Evolutionary conservation across 2,329 filamentous ascomycete species (phyloP).

Genomic region (Cercospora sp.): DNA sequence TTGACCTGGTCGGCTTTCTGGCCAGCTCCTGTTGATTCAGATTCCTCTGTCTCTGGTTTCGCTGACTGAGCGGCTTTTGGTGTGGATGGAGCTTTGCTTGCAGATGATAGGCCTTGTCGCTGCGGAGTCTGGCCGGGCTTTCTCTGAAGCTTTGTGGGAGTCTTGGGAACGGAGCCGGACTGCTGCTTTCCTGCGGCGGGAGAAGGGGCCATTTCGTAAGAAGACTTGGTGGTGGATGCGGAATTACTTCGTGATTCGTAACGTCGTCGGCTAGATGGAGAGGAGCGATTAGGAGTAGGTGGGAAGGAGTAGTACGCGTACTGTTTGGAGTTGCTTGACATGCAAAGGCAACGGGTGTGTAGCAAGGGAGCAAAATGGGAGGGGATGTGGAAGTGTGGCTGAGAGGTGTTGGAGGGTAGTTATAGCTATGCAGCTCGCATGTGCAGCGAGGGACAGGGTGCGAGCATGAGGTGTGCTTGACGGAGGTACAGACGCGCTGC

Average conservation of each 20-base stretch:
- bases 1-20: conserved; percentile 43
- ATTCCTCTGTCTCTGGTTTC: conserved; percentile 41
- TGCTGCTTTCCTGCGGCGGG: conserved; percentile 52
- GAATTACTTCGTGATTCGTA: conserved; percentile 32
- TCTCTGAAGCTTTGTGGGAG: conserved; percentile 53
- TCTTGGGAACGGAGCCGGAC: conserved; percentile 48
- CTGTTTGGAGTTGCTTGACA: conserved; percentile 50
- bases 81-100: conserved; percentile 27
- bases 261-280: conserved; percentile 39
- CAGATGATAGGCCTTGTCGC: conserved; percentile 13
- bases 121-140: conserved; percentile 28
- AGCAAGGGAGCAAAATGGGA: conserved; percentile 22
- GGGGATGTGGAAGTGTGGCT: conserved; percentile 25
- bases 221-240: conserved; percentile 35
- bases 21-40: conserved; percentile 38
- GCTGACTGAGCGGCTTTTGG: conserved; percentile 35
- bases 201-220: conserved; percentile 50
- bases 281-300: conserved; percentile 50
- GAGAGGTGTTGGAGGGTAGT: conserved; percentile 16
- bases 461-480: conserved; percentile 10
- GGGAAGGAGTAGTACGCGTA: conserved; percentile 56
- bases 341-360: conserved; percentile 39
- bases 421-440: conserved; percentile 24
- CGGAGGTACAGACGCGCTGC: conserved; percentile 7
- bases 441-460: conserved; percentile 10